phyloP scores from a whole-genome alignment of 73 alveolate species.

The Diophrys appendiculata region DNA sequence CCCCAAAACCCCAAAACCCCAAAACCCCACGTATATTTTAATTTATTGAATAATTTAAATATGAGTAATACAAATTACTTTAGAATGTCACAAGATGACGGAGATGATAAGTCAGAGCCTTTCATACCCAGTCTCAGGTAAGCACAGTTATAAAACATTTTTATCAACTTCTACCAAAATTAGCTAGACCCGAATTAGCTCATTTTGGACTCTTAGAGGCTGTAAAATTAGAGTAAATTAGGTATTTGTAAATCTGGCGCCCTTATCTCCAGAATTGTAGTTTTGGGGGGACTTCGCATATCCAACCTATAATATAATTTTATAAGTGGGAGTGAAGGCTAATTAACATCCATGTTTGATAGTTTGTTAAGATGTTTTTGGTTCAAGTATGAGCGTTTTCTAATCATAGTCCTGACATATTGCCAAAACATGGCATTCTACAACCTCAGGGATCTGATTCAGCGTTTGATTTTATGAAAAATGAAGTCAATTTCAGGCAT shows the following conservation, averaged over 20 bases:
- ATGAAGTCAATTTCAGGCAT: no score
- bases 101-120: neutral
- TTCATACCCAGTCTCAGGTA: neutral
- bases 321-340: no score
- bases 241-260: neutral
- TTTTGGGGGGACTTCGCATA: neutral
- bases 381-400: no score
- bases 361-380: no score
- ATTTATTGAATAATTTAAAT: constrained; percentile 12
- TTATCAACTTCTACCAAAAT: neutral
- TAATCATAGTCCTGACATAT: no score
- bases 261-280: neutral
- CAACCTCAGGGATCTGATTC: no score
- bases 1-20: constrained; percentile 50
- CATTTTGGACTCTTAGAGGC: neutral
- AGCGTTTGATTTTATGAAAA: no score
- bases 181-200: neutral
- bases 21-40: constrained; percentile 25
- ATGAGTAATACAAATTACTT: constrained; percentile 6
- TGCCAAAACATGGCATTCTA: no score
- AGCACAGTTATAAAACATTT: neutral
- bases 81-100: constrained; percentile 6
- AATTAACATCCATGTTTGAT: no score
- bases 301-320: no score
- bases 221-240: no score